Base-by-base conservation (phyloP, 2,329 filamentous ascomycete species). In the Colletotrichum lupini region DNA sequence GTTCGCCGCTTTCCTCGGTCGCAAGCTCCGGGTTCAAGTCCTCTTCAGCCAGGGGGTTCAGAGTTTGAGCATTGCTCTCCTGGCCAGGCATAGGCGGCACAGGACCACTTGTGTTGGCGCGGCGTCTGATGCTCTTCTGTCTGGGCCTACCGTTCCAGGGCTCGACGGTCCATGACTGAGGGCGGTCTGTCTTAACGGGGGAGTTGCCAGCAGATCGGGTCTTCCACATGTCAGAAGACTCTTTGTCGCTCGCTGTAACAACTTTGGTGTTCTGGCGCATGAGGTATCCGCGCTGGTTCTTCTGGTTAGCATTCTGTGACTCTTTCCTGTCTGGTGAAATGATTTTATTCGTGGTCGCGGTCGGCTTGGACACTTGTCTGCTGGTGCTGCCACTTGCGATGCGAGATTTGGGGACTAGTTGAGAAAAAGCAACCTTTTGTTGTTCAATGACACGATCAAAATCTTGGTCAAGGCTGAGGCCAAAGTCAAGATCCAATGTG, bases 221-320 rank as follows among this genome's bases (percentile, higher is more conserved):
- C 28, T 87, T 82, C 82, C 86, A 82, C 76, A 83, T 76, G 83
- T 92, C 80, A 81, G 92, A 86, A 37, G 86, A 84, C 75, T 93
- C 88, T 76, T 93, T 92, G 82, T 95, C 92, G 81, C 92, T 97
- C n/a, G 97, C 97, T 62, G 97, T 92, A 63, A 99, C 95, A 67
- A 99, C 90, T 83, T 98, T 98, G 4, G 96, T 98, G 84, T 98
- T 99, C 79, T 99, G 96, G 79, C 97, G 92, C 96, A 98, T 99
- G 58, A 98, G 88, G 80, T 99, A 99, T 69, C 97, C 97, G 86
- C 97, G 95, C 95, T 98, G 93, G 91, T 88, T 88, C 77, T 83
- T 88, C 79, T 86, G 80, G 88, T 95, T 92, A 94, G 92, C 88
- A 91, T 88, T 83, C 71, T 79, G 73, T 52, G 49, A 64, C 75